Percentiles rank a stretch among this genome's conserved stretches.
Evolutionary conservation across 2,329 filamentous ascomycete genomes (phyloP).

Genomic region (Sporothrix variecibatus): DNA sequence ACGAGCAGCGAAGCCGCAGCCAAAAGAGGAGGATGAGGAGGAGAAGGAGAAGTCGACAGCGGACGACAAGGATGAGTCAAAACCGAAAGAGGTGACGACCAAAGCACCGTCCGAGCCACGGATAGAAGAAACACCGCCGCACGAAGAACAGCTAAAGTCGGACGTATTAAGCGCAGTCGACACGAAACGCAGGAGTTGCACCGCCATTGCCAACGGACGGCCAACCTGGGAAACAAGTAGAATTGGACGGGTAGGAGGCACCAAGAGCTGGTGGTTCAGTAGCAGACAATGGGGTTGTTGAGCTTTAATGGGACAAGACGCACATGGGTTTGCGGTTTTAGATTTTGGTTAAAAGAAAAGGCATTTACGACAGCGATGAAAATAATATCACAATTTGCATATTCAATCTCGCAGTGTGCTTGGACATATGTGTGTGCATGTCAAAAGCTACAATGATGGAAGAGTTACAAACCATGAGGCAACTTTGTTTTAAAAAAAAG

Average conservation of each 20-base stretch:
- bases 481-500: neutral
- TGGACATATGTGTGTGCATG: neutral
- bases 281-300: neutral
- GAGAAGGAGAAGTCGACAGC: neutral
- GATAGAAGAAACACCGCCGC: constrained; percentile 21
- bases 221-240: neutral
- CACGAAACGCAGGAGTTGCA: neutral
- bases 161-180: neutral
- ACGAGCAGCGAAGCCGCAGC: constrained; percentile 43
- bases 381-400: neutral
- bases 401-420: too few relatives aligned
- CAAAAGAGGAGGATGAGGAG: constrained; percentile 36
- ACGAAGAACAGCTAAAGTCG: neutral
- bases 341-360: neutral
- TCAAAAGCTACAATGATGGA: neutral
- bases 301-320: neutral
- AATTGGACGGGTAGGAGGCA: neutral
- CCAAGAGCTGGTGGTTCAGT: neutral
- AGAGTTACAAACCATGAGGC: neutral
- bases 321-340: neutral
- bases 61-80: neutral
- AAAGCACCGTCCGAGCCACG: neutral
- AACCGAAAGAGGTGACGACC: neutral
- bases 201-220: neutral
- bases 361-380: constrained; percentile 18